These are phyloP conservation scores for Yamadazyma tumulicola DNA, from an alignment of 805 yeast genomes.

Conservation along the genomic window DNA sequence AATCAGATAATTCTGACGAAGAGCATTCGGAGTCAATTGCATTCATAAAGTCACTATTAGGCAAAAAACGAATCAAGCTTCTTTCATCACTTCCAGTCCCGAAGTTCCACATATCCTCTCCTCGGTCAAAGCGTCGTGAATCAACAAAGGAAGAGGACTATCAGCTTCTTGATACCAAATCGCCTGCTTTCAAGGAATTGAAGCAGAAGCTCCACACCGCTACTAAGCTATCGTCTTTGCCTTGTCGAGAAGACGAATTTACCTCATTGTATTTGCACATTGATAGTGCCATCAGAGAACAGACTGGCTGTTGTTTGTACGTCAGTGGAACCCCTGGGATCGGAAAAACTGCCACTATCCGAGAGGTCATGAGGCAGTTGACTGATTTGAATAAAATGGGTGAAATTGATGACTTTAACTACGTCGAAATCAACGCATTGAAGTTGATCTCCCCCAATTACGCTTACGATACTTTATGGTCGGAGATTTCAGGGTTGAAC, in stretches of 20 bases:
- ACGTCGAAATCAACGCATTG: slow-evolving; percentile 86
- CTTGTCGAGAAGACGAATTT: slow-evolving; percentile 86
- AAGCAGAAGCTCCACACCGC: slow-evolving; percentile 44
- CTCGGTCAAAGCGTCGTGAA: slow-evolving; percentile 1
- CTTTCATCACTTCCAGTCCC: slow-evolving; percentile 2
- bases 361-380: slow-evolving; percentile 78
- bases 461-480: slow-evolving; percentile 83
- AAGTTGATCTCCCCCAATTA: slow-evolving; percentile 74
- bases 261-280: slow-evolving; percentile 63
- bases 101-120: neutral
- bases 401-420: slow-evolving; percentile 51
- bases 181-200: slow-evolving; percentile 33
- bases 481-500: slow-evolving; percentile 56
- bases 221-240: slow-evolving; percentile 51
- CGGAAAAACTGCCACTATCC: slow-evolving; percentile 90
- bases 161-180: slow-evolving; percentile 18
- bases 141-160: slow-evolving; percentile 5
- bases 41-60: slow-evolving; percentile 3
- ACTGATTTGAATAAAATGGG: slow-evolving; percentile 28
- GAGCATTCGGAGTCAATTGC: slow-evolving; percentile 1
- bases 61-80: slow-evolving; percentile 2
- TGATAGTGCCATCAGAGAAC: slow-evolving; percentile 66
- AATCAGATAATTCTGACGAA: neutral
- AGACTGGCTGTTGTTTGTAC: slow-evolving; percentile 79
- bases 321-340: slow-evolving; percentile 98